These are phyloP conservation scores for Phaeosphaeria sp. DNA, from an alignment of 2,329 filamentous ascomycete genomes.

Conservation along the genomic window DNA sequence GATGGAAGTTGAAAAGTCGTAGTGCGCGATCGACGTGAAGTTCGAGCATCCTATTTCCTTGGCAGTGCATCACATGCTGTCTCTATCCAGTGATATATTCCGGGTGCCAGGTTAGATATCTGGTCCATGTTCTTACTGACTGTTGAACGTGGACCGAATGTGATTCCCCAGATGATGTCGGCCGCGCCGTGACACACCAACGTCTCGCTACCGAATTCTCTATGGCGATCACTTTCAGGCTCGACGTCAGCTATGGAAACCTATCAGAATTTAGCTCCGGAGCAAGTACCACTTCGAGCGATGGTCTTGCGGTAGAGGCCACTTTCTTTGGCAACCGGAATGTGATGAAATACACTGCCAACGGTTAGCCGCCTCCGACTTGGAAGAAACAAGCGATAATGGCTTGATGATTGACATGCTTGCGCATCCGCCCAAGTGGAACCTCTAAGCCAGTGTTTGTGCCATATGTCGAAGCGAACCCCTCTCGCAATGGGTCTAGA, in stretches of 20 bases:
- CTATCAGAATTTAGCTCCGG: constrained; percentile 1
- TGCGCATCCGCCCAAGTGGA: constrained; percentile 2
- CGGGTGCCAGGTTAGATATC: not conserved
- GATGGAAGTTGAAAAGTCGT: not conserved
- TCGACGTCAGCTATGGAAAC: not conserved
- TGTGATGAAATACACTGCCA: not conserved
- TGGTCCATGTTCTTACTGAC: not conserved
- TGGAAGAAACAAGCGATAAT: not conserved
- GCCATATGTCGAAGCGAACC: constrained; percentile 10
- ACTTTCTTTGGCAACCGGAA: not conserved
- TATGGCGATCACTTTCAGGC: constrained; percentile 6
- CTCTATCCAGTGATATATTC: not conserved
- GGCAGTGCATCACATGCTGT: not conserved
- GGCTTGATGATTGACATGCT: constrained; percentile 1
- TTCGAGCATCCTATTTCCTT: not conserved
- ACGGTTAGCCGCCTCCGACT: not conserved
- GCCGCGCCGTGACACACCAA: constrained; percentile 33
- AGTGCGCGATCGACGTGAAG: not conserved
- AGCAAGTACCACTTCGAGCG: not conserved
- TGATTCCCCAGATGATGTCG: constrained; percentile 20
- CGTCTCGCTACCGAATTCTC: constrained; percentile 36
- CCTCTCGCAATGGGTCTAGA: constrained; percentile 27
- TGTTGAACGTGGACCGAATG: not conserved
- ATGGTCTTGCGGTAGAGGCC: not conserved
- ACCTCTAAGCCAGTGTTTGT: constrained; percentile 1